phyloP scores from a whole-genome alignment of 305 asterid species.

The Fraxinus latifolia region DNA sequence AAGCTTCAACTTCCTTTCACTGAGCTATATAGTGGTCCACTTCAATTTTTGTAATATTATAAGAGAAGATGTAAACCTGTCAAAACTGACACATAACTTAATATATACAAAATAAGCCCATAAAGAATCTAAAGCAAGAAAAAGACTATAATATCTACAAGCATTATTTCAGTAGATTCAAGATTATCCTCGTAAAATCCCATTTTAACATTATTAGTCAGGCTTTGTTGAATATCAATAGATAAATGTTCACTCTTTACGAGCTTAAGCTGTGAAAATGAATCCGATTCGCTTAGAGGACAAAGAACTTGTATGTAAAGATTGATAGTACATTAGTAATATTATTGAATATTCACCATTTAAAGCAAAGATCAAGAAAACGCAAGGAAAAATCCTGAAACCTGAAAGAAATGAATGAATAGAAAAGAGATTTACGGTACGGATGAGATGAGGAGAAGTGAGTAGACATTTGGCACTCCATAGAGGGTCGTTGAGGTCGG shows the following conservation, averaged over 20 bases:
- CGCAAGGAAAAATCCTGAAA: background rate
- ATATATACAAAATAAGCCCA: background rate
- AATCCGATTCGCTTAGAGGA: background rate
- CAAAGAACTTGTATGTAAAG: background rate
- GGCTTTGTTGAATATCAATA: slow-evolving; percentile 5
- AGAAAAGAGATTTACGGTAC: slow-evolving; percentile 39
- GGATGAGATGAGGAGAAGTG: slow-evolving; percentile 80
- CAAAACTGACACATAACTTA: background rate
- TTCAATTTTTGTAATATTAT: background rate
- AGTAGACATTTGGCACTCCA: slow-evolving; percentile 96
- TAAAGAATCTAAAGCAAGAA: background rate
- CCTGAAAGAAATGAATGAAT: background rate
- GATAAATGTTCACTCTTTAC: background rate
- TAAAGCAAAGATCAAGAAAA: background rate
- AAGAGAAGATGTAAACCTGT: background rate
- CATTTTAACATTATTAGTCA: background rate
- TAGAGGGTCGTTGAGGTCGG: slow-evolving; percentile 83
- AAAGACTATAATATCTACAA: background rate
- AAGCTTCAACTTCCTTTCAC: background rate
- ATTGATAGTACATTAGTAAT: background rate
- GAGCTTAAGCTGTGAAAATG: background rate
- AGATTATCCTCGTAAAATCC: background rate
- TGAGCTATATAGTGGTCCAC: background rate
- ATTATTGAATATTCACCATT: background rate
- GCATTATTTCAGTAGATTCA: background rate